Base-by-base conservation (phyloP, 192 early-diverging fungal genomes). In the Linnemannia elongata region DNA sequence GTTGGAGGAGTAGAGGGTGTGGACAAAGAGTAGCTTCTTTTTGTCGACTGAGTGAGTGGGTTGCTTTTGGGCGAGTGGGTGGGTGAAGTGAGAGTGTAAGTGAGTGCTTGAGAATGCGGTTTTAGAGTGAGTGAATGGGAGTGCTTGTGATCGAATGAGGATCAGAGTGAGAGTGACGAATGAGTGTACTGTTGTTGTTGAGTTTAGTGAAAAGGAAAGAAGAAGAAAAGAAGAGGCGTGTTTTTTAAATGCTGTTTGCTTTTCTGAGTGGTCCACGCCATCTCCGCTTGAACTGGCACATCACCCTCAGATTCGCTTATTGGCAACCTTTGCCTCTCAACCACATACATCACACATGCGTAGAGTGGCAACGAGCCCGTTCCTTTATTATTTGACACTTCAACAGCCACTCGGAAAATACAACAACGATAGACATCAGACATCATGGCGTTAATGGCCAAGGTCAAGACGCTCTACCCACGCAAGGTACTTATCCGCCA, bases 401-500 rank as follows among this genome's bases (percentile, higher is more conserved):
- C 17, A 12, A 1, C 44, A 45, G 44, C 44, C 44, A 45, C 0
- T 49, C 18, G 17, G 47, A 49, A 52, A 52, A 52, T 18, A 52
- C 22, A 52, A 15, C 0, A 52, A 39, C 38, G 49, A 17, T 69
- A 17, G 4, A n/a, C 9, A 24, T 68, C 35, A 20, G 20, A 8
- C 18, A 12, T 71, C 30, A 15, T 17, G 12, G 30, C 49, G 18
- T 52, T 52, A 18, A 52, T 15, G 10, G 33, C 30, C 7, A 33
- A 76, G 10, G 45, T 76, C 74, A 27, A 82, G 75, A 30, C 39
- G 81, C 47, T 52, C 24, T 2, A 82, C 75, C 81, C 81, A 82
- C 0, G 41, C 30, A 54, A 82, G 57, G 47, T 82, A 77, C 36
- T 44, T 77, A 1, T 60, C 57, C 27, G 75, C 75, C 12, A n/a